Conservation (phyloP, 176 grass and related monocot genomes). For the Raddia guianensis region DNA sequence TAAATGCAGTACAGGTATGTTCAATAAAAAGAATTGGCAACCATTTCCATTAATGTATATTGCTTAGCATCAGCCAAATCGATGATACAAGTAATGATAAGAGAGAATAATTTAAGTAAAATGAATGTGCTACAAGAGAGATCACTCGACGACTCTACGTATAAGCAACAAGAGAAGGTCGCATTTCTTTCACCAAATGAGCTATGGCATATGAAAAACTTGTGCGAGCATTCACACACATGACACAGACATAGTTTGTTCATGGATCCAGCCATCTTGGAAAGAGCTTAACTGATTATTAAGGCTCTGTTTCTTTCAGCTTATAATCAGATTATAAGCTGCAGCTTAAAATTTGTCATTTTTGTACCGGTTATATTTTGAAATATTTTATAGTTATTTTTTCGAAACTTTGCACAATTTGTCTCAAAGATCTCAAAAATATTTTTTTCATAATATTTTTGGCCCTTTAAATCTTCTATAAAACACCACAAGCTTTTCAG, state of each 20-base stretch:
- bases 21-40: neutral
- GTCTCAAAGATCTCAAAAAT: too few relatives aligned
- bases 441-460: too few relatives aligned
- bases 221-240: neutral
- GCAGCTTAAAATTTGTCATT: too few relatives aligned
- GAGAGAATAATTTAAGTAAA: neutral
- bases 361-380: too few relatives aligned
- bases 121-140: neutral
- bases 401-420: too few relatives aligned
- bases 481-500: too few relatives aligned
- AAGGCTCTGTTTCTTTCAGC: too few relatives aligned
- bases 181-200: conserved; percentile 9
- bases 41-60: neutral
- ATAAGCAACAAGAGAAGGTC: neutral
- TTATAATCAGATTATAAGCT: too few relatives aligned
- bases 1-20: neutral
- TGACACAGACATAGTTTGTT: neutral
- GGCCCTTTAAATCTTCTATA: too few relatives aligned
- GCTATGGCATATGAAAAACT: neutral
- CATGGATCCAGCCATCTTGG: neutral
- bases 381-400: too few relatives aligned
- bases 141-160: neutral
- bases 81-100: neutral
- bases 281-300: neutral
- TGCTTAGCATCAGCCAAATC: conserved; percentile 13